phyloP scores from a whole-genome alignment of 2,329 filamentous ascomycete species.

The Cercospora beticola region DNA sequence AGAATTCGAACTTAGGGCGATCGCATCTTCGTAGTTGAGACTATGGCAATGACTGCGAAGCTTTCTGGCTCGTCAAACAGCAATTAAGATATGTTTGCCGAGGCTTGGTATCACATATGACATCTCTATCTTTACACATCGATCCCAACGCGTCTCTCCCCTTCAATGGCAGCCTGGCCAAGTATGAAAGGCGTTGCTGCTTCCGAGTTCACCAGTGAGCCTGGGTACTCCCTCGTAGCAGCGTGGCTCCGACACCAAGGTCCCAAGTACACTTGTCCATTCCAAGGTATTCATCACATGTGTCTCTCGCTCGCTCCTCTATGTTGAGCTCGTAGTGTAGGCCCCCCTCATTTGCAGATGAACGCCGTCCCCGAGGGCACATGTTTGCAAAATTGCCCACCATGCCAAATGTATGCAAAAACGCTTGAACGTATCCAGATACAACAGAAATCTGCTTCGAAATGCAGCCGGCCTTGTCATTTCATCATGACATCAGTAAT shows the following conservation, averaged over 20 bases:
- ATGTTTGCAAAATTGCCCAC: not conserved
- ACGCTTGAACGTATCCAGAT: constrained; percentile 21
- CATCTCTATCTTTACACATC: constrained; percentile 6
- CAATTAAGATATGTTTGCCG: not conserved
- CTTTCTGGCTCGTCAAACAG: not conserved
- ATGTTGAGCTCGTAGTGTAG: constrained; percentile 1
- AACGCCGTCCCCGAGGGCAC: not conserved
- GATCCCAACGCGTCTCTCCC: not conserved
- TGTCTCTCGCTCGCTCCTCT: not conserved
- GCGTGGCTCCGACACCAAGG: not conserved
- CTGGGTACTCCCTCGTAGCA: not conserved
- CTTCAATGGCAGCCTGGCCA: not conserved
- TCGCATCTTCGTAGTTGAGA: not conserved
- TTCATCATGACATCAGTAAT: not conserved
- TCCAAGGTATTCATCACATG: not conserved
- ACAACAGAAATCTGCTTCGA: constrained; percentile 3
- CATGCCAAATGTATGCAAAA: constrained; percentile 16
- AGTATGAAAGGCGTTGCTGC: not conserved
- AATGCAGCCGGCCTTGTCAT: constrained; percentile 7
- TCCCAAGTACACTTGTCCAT: not conserved
- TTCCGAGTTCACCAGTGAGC: not conserved
- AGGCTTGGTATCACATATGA: constrained; percentile 6
- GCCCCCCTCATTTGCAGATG: not conserved
- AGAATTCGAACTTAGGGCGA: not conserved
- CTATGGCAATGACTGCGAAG: not conserved